phyloP scores from a whole-genome alignment of 169 alveolate genomes.

The Babesia caballi region DNA sequence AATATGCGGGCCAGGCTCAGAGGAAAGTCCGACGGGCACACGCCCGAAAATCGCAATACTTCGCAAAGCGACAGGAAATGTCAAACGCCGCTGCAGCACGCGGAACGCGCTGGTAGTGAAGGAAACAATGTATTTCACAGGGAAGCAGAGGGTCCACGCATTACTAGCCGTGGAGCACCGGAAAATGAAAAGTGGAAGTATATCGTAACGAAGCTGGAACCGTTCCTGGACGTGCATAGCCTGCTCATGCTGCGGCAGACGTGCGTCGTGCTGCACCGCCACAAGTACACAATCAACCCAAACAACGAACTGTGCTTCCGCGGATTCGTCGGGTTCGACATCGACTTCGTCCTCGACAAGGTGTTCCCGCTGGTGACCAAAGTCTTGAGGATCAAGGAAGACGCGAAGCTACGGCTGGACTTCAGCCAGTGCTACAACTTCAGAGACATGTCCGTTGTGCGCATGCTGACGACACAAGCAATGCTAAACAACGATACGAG shows the following conservation, averaged over 20 bases:
- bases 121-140: too few species aligned
- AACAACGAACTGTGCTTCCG: conserved; percentile 66
- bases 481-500: conserved; percentile 54
- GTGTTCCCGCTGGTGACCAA: conserved; percentile 66
- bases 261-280: conserved; percentile 62
- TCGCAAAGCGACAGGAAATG: too few species aligned
- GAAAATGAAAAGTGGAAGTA: conserved; percentile 69
- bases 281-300: conserved; percentile 61
- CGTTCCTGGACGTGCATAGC: conserved; percentile 72
- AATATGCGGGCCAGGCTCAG: too few species aligned
- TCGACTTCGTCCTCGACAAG: conserved; percentile 50
- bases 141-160: too few species aligned
- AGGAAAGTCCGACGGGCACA: too few species aligned
- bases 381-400: conserved; percentile 59
- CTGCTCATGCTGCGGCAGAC: conserved; percentile 74
- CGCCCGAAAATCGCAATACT: too few species aligned
- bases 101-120: too few species aligned
- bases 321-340: conserved; percentile 73
- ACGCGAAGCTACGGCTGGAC: conserved; percentile 70
- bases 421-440: conserved; percentile 78
- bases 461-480: conserved; percentile 71
- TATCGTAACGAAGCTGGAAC: conserved; percentile 65
- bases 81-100: too few species aligned
- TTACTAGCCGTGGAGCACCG: not conserved
- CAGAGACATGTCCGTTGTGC: conserved; percentile 78